These are phyloP conservation scores for Medicago lupulina DNA, from an alignment of 306 rosid species.

Conservation along the genomic window DNA sequence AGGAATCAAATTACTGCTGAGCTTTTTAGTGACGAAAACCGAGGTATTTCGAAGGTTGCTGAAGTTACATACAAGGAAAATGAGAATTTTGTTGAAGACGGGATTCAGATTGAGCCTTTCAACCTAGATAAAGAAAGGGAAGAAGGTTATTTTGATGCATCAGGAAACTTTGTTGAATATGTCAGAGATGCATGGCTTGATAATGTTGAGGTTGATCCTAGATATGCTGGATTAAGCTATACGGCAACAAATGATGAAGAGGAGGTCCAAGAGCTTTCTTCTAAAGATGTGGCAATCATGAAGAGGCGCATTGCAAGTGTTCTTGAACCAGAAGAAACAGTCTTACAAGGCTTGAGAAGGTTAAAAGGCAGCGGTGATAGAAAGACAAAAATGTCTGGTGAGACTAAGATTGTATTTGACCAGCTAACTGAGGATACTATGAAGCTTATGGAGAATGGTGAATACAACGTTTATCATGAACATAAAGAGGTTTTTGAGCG, in stretches of 20 bases:
- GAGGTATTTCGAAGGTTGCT: slow-evolving; percentile 54
- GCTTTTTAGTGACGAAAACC: slow-evolving; percentile 55
- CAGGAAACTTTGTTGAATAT: slow-evolving; percentile 85
- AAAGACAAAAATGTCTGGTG: slow-evolving; percentile 88
- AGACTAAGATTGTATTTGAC: slow-evolving; percentile 76
- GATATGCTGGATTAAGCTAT: slow-evolving; percentile 59
- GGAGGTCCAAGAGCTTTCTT: slow-evolving; percentile 62
- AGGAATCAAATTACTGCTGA: slow-evolving; percentile 64
- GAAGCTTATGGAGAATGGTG: slow-evolving; percentile 95
- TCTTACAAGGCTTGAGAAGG: slow-evolving; percentile 85
- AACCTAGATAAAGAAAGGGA: slow-evolving; percentile 88
- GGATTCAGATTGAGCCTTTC: slow-evolving; percentile 91
- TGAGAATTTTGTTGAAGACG: slow-evolving; percentile 73
- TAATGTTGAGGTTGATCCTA: slow-evolving; percentile 75
- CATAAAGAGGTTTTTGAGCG: slow-evolving; percentile 84
- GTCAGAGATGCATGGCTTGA: slow-evolving; percentile 89
- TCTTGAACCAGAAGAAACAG: slow-evolving; percentile 88
- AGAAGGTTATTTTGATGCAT: slow-evolving; percentile 88
- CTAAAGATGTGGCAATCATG: slow-evolving; percentile 70
- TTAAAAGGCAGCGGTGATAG: slow-evolving; percentile 77
- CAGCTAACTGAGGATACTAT: slow-evolving; percentile 95
- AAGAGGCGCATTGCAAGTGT: slow-evolving; percentile 86
- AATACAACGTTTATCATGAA: slow-evolving; percentile 89
- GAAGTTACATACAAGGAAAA: slow-evolving; percentile 69
- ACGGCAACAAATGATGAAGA: slow-evolving; percentile 51